Percentiles rank a stretch among this genome's conserved stretches.
phyloP scores from a whole-genome alignment of 1,284 basidiomycete species.

The Wolfiporia cocos region DNA sequence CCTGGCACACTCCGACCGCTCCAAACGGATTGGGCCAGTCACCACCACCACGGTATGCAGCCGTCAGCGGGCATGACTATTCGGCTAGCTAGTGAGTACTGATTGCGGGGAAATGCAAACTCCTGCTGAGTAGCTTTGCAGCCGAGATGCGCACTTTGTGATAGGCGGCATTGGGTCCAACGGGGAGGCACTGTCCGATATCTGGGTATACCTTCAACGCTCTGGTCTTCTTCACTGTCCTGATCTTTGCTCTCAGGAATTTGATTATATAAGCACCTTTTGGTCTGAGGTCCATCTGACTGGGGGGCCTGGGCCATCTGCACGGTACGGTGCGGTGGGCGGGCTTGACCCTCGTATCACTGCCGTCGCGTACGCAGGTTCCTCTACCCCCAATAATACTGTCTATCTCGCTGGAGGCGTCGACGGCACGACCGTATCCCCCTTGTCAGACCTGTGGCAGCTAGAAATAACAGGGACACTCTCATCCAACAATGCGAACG shows the following conservation, averaged over 20 bases:
- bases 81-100: conserved; percentile 71
- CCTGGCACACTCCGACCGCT: no score
- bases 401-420: conserved; percentile 66
- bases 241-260: conserved; percentile 44
- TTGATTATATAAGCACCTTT: conserved; percentile 65
- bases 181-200: conserved; percentile 50
- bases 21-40: conserved; percentile 36
- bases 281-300: conserved; percentile 57
- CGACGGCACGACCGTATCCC: conserved; percentile 36
- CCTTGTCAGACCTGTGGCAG: conserved; percentile 63
- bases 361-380: conserved; percentile 33
- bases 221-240: no score
- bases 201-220: conserved; percentile 66
- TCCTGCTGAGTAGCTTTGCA: conserved; percentile 23
- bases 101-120: conserved; percentile 1
- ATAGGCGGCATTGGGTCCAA: conserved; percentile 57
- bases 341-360: conserved; percentile 54
- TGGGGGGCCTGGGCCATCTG: conserved; percentile 45
- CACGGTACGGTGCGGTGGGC: conserved; percentile 64
- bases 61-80: conserved; percentile 57
- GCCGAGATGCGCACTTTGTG: conserved; percentile 66
- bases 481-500: conserved; percentile 54
- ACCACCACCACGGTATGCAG: conserved; percentile 60
- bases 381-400: conserved; percentile 54
- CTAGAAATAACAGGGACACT: conserved; percentile 62